Evolutionary conservation across 306 rosid species (phyloP), one percentile per base, ranked within the genome.

Genomic region (Ziziphus jujuba): DNA sequence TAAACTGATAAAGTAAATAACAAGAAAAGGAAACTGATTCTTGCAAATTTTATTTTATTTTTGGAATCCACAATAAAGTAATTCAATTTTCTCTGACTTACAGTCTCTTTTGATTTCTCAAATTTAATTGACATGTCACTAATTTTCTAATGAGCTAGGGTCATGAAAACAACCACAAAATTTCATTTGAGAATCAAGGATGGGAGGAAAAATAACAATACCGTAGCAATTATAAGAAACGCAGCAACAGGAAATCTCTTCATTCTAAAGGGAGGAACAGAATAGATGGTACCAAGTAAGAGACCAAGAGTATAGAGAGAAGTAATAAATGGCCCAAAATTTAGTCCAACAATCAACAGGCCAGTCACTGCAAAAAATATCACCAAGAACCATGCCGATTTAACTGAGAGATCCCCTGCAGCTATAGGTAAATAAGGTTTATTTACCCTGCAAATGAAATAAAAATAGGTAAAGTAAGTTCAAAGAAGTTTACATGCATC

Each of bases 381-480:
- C 78, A 92, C 98, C 85, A 92, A 80, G 51, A 86, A 36, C 98
- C 98, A 90, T 28, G 98, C 98, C 67, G 93, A 86, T 80, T 87
- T 84, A 71, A 92, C 96, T 19, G 98, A 90, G 78, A 92, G 96
- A 80, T 92, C 97, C 73, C 98, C 98, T 2, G 98, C 98, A 5
- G 98, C 98, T 61, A 92, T 90, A 33, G 98, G 98, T 75, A 92
- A 82, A 80, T 92, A 92, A 17, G 97, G 97, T 67, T 92, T 92
- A 93, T 92, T 92, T 67, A 92, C 97, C 87, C 98, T 92, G 96
- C 76, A 86, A 77, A 77, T 20, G 56, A 73, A 76, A 48, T 50
- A 54, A n/a, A 77, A 60, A 72, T 31, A 65, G 38, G 44, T 40
- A 71, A 24, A 17, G 8, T 51, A 52, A 54, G 54, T 36, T 63